A percentile compares a stretch with the other conserved stretches of the same genome.
phyloP scores from a whole-genome alignment of 2,329 filamentous ascomycete species.

The Fusarium phyllophilum region DNA sequence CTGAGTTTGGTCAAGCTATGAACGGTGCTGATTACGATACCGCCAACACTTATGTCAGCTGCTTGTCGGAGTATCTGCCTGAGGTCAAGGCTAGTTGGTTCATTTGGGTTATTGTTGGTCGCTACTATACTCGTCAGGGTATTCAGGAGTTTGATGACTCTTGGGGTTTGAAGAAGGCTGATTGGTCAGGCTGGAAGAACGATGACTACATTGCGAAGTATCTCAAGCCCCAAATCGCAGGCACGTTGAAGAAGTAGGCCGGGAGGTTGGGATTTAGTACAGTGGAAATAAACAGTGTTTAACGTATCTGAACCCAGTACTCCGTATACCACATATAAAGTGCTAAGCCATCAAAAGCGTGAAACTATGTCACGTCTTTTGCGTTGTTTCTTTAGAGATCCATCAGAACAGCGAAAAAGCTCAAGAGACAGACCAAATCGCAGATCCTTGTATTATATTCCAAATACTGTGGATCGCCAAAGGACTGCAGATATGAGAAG shows the following conservation, averaged over 20 bases:
- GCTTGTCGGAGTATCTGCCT: constrained; percentile 60
- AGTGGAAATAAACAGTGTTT: neutral
- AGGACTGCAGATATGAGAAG: no score
- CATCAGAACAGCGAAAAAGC: no score
- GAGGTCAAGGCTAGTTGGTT: constrained; percentile 63
- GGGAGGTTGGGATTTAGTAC: fast-evolving
- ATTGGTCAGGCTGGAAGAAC: constrained; percentile 64
- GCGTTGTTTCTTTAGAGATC: no score
- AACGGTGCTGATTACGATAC: constrained; percentile 55
- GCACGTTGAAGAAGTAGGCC: neutral
- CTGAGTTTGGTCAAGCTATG: constrained; percentile 65
- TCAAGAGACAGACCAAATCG: no score
- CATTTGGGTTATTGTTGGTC: constrained; percentile 67
- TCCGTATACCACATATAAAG: no score
- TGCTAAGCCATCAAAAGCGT: no score
- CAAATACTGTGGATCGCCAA: no score
- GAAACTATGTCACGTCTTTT: no score
- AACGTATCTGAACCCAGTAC: fast-evolving
- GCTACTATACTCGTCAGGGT: constrained; percentile 66
- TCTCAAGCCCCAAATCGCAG: constrained; percentile 15
- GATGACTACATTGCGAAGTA: constrained; percentile 52
- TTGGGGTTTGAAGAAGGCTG: constrained; percentile 65
- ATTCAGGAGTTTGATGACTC: constrained; percentile 65
- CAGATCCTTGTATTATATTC: no score
- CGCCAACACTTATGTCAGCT: constrained; percentile 59